A percentile compares a stretch with the other conserved stretches of the same genome.
Conservation (phyloP, 179 eudicot genomes). For the Corrigiola litoralis region DNA sequence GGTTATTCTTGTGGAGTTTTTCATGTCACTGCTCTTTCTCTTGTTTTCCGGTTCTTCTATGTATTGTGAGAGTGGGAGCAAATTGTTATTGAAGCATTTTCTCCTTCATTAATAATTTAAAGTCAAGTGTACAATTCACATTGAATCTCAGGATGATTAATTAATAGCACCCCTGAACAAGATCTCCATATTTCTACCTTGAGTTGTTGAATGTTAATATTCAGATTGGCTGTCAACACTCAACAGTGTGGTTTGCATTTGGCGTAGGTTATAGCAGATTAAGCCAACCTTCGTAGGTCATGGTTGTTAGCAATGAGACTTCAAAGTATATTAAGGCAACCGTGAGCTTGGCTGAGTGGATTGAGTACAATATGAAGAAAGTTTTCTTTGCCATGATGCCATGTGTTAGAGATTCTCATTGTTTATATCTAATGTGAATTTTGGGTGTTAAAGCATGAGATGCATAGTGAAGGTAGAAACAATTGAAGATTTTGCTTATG, state of each 20-base stretch:
- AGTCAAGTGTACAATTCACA: background rate
- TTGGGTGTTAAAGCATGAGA: background rate
- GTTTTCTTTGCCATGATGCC: background rate
- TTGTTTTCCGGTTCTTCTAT: too few species aligned
- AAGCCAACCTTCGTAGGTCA: too few species aligned
- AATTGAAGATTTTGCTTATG: background rate
- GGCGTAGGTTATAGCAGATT: too few species aligned
- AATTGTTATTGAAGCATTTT: background rate
- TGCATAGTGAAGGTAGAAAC: background rate
- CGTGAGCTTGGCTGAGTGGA: background rate
- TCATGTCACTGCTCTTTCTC: too few species aligned
- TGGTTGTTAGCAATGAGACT: too few species aligned
- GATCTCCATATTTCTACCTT: background rate
- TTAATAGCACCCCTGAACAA: background rate
- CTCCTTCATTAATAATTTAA: background rate
- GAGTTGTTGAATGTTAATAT: background rate
- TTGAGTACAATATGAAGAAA: background rate
- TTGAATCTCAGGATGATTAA: background rate
- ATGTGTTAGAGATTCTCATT: background rate
- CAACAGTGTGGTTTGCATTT: too few species aligned
- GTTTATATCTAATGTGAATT: background rate
- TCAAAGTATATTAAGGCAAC: too few species aligned
- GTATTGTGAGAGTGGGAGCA: too few species aligned
- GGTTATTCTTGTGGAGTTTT: too few species aligned
- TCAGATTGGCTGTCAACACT: background rate